Evolutionary conservation across 495 filamentous ascomycete genomes (phyloP).

Genomic region (Penicillium angulare): DNA sequence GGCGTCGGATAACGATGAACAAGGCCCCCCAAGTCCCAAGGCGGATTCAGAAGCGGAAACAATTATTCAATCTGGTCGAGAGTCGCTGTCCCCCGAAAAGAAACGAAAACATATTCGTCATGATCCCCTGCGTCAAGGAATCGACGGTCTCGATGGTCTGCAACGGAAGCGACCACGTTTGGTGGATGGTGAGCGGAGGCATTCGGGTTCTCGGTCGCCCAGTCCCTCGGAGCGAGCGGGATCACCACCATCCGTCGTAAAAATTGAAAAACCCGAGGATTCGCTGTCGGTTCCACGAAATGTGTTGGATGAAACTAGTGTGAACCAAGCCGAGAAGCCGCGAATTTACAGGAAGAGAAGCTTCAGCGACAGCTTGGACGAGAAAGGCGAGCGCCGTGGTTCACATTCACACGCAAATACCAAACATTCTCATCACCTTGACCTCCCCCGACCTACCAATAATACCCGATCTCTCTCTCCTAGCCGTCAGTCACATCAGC

Average conservation of each 20-base stretch:
- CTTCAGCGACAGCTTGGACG: conserved; percentile 42
- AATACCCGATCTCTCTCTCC: conserved; percentile 65
- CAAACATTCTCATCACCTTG: neutral
- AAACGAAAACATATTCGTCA: conserved; percentile 67
- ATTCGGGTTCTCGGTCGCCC: conserved; percentile 26
- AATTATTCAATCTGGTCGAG: conserved; percentile 71
- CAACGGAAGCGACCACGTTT: conserved; percentile 41
- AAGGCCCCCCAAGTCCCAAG: conserved; percentile 40
- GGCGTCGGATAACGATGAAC: conserved; percentile 27
- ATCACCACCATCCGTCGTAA: conserved; percentile 32
- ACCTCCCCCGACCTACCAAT: conserved; percentile 11
- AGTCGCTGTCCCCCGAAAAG: conserved; percentile 67
- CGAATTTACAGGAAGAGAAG: conserved; percentile 39
- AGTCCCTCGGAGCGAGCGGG: conserved; percentile 23
- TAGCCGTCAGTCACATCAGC: conserved; percentile 53
- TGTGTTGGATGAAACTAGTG: conserved; percentile 14
- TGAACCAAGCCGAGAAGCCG: conserved; percentile 18
- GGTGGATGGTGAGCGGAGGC: conserved; percentile 27
- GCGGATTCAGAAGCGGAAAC: conserved; percentile 79
- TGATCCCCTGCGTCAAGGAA: conserved; percentile 43
- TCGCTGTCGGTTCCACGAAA: conserved; percentile 22
- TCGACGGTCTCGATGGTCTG: conserved; percentile 48
- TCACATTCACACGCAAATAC: conserved; percentile 18
- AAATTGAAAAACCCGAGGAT: conserved; percentile 39
- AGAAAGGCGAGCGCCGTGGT: conserved; percentile 29